Evolutionary conservation across 2,329 filamentous ascomycete genomes (phyloP).

Genomic region (Monilinia laxa): DNA sequence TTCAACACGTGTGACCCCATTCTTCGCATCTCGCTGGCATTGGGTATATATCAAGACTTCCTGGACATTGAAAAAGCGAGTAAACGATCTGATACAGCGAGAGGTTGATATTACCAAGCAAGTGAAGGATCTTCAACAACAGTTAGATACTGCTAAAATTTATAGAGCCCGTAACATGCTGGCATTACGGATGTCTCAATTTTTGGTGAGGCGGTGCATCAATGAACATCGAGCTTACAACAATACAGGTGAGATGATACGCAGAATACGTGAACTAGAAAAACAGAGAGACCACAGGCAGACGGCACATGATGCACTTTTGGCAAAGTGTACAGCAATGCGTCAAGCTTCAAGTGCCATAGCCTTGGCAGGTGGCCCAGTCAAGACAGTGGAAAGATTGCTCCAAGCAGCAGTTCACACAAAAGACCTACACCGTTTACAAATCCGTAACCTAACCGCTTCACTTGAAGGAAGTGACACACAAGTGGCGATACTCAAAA

Average conservation of each 20-base stretch:
- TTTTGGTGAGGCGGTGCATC: neutral
- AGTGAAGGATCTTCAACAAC: neutral
- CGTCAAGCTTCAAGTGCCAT: conserved; percentile 1
- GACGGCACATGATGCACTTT: neutral
- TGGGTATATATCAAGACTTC: neutral
- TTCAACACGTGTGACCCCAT: neutral
- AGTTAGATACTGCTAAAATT: neutral
- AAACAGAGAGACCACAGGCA: neutral
- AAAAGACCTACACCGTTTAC: conserved; percentile 8
- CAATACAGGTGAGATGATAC: neutral
- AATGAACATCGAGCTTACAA: neutral
- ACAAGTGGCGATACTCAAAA: neutral
- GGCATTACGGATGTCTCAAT: neutral
- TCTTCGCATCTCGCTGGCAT: neutral
- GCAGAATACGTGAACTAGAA: neutral
- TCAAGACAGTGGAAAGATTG: conserved; percentile 4
- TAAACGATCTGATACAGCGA: neutral
- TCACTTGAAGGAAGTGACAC: neutral
- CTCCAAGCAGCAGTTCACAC: neutral
- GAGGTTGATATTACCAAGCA: neutral
- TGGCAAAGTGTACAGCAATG: neutral
- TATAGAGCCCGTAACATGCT: neutral
- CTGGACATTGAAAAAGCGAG: neutral
- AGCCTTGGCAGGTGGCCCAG: neutral
- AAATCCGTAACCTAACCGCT: neutral